Evolutionary conservation across 257 asterid species (phyloP), one percentile per base, ranked within the genome.

Genomic region (Fraxinus quadrangulata): DNA sequence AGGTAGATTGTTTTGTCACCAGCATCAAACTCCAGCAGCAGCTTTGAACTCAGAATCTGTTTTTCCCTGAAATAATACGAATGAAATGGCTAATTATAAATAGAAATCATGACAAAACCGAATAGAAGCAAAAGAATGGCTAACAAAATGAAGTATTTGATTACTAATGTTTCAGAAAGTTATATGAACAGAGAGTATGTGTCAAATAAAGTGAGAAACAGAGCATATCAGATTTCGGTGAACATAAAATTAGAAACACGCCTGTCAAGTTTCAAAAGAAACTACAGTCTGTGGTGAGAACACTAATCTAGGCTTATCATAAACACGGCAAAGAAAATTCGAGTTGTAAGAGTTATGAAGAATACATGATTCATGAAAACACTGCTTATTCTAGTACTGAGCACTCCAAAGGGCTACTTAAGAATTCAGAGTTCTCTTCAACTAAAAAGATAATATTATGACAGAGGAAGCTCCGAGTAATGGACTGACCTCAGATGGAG

Each of bases 401-500:
- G 59, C 59, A 47, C 5, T 14, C 59, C 56, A n/a, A 54, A 54
- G 12, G 65, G 26, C 28, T n/a, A n/a, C 12, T 6, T 54, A 54
- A 54, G 26, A 5, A 17, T 6, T 54, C 24, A 56, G 28, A 56
- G 21, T 56, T 56, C 28, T 56, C 59, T 16, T 56, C 66, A n/a
- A n/a, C 26, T 19, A 56, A 19, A 54, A n/a, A 6, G 13, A 17
- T 56, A n/a, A 68, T 45, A 9, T 17, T 47, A 73, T 45, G 67
- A 21, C 24, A 16, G 19, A 76, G 73, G 73, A 47, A 79, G 63
- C 16, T 37, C 24, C 19, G 31, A 73, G 69, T 67, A 28, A 31
- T 30, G 26, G 66, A 76, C 84, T 67, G 78, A 94, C 98, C 95
- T 92, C 97, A 7, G 88, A 70, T 10, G 89, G 81, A 75, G 87